Evolutionary conservation across 2,329 filamentous ascomycete genomes (phyloP).

Genomic region (Pseudopyricularia cyperi): DNA sequence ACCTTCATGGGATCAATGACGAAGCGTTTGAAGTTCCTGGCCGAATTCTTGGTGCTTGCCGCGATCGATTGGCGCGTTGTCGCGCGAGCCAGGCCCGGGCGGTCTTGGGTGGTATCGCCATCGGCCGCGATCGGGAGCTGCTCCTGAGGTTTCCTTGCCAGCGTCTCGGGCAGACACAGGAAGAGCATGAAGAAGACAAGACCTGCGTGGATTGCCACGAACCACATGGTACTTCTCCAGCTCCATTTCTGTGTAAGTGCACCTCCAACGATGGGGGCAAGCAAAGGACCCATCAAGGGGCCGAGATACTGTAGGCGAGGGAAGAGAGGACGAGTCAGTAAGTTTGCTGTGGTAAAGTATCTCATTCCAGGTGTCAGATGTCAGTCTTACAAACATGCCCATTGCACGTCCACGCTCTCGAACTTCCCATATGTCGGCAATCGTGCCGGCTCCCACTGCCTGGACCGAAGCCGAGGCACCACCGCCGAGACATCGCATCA

Average conservation of each 20-base stretch:
- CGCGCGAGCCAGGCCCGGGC: constrained; percentile 28
- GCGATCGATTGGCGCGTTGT: constrained; percentile 47
- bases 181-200: constrained; percentile 40
- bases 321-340: background rate
- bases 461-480: constrained; percentile 71
- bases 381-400: constrained; percentile 44
- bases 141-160: constrained; percentile 21
- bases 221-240: constrained; percentile 72
- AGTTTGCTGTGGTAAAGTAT: background rate
- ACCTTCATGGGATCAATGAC: constrained; percentile 63
- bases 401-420: constrained; percentile 65
- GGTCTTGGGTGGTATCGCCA: background rate
- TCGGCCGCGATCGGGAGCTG: background rate
- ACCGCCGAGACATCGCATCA: constrained; percentile 61
- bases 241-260: constrained; percentile 53
- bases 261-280: constrained; percentile 68
- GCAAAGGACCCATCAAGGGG: constrained; percentile 58
- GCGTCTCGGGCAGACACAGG: constrained; percentile 53
- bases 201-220: constrained; percentile 57
- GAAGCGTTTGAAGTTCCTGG: constrained; percentile 40
- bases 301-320: constrained; percentile 45
- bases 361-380: no score
- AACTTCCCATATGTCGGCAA: constrained; percentile 68
- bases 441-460: constrained; percentile 71
- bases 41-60: constrained; percentile 38